These are phyloP conservation scores for Poa pratensis DNA, from an alignment of 176 grass and related monocot species.

Conservation along the genomic window DNA sequence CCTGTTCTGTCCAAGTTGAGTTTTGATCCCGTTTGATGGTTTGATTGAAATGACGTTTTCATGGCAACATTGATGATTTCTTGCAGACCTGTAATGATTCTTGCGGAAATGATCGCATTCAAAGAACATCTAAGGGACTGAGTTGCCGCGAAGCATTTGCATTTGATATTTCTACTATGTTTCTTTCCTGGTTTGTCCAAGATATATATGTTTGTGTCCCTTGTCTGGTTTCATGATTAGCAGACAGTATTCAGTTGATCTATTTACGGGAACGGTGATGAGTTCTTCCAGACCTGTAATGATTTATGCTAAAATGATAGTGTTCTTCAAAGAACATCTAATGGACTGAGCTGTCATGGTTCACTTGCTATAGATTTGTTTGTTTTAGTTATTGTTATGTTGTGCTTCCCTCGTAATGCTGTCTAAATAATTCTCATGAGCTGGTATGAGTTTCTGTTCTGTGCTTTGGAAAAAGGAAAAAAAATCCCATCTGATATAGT, in stretches of 20 bases:
- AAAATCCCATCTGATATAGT: not conserved
- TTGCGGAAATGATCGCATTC: slow-evolving; percentile 71
- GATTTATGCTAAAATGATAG: slow-evolving; percentile 75
- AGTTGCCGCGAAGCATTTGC: not conserved
- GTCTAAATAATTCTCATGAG: not conserved
- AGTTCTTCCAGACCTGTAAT: slow-evolving; percentile 77
- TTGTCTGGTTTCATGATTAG: not conserved
- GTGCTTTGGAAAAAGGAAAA: slow-evolving; percentile 48
- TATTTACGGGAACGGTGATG: slow-evolving; percentile 43
- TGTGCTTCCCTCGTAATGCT: too few species aligned
- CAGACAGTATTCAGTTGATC: not conserved
- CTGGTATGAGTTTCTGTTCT: slow-evolving; percentile 24
- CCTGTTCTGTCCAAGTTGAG: too few species aligned
- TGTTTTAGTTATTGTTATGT: too few species aligned
- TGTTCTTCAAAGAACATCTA: slow-evolving; percentile 68
- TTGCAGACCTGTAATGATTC: slow-evolving; percentile 87
- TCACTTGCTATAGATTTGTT: too few species aligned
- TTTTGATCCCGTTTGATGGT: not conserved
- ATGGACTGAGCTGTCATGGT: slow-evolving; percentile 45
- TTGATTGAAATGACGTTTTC: not conserved
- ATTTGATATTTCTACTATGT: not conserved
- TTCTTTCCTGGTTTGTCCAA: not conserved
- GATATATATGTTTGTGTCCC: not conserved
- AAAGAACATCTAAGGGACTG: slow-evolving; percentile 62
- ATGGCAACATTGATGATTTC: slow-evolving; percentile 52